Base-by-base conservation (phyloP, 1,284 basidiomycete genomes). In the Cutaneotrichosporon daszewskae region DNA sequence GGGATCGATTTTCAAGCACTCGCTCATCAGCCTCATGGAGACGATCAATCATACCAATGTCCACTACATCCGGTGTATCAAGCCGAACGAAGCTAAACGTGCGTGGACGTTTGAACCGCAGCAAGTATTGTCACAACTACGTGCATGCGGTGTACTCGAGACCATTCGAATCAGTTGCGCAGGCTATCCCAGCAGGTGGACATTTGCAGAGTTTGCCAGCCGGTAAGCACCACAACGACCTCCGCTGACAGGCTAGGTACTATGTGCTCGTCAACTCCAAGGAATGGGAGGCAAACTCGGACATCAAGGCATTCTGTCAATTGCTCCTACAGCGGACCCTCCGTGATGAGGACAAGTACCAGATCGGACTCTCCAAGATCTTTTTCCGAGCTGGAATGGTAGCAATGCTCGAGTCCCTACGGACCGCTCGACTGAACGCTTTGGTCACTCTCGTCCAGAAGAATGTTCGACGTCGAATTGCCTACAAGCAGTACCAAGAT, bases 301-400 rank as follows among this genome's bases (percentile, higher is more conserved):
- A 91, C 58, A 78, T 94, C 42, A 81, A 79, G 55, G 75, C 76
- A 5, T 79, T 98, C n/a, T 96, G 94, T 63, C 79, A 82, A 8
- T 75, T 82, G 43, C 94, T 98, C 55, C 76, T 98, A 26, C 79
- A 84, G 48, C 82, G 79, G 56, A 92, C 88, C 0, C 86, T 96
- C 63, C 84, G 83, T 32, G 94, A 98, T 56, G 78, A 84, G 19
- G 89, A 96, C 76, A 96, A 96, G 76, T 96, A 95, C 71, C 95
- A 98, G 73, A 82, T 85, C 59, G 95, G 95, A 57, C 77, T 92
- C 19, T 96, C 89, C 26, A 99, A 99, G 75, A 95, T 99, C 62
- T 99, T 99, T 76, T 98, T 99, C 81, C 83, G 95, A 43, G 91
- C 95, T 11, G 95, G 95, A 55, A 96, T 98, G 87, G 83, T 99